Conservation (phyloP, 768 basidiomycete genomes). For the Collybia nuda region DNA sequence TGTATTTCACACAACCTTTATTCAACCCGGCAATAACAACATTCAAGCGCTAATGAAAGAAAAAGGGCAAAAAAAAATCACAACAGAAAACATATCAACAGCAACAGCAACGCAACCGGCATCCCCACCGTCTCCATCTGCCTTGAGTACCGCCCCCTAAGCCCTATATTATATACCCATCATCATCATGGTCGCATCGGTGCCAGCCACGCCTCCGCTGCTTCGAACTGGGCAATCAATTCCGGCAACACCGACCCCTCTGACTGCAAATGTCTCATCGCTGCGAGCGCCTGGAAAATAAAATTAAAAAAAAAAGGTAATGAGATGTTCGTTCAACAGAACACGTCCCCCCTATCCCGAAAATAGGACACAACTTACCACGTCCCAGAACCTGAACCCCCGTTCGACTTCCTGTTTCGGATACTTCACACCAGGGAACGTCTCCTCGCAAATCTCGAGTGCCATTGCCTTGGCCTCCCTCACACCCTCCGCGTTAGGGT, state of each 20-base stretch:
- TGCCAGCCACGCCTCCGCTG: constrained; percentile 90
- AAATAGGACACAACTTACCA: constrained; percentile 56
- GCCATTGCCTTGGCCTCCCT: constrained; percentile 83
- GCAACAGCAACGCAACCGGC: background rate
- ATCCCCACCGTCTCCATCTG: background rate
- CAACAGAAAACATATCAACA: constrained; percentile 14
- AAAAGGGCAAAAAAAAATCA: constrained; percentile 12
- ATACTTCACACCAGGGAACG: constrained; percentile 87
- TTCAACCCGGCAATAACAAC: constrained; percentile 7
- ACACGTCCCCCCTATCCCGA: background rate
- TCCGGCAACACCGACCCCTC: constrained; percentile 81
- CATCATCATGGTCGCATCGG: constrained; percentile 79
- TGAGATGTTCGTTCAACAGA: constrained; percentile 2
- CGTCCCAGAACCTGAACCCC: constrained; percentile 98
- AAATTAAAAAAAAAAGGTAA: constrained; percentile 12
- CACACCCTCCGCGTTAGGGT: constrained; percentile 77
- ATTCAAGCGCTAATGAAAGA: constrained; percentile 7
- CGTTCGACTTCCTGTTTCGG: constrained; percentile 90
- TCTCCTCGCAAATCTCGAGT: constrained; percentile 89
- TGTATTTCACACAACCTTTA: background rate
- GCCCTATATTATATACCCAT: background rate
- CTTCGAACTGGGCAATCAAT: constrained; percentile 94
- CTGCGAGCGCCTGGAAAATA: constrained; percentile 75
- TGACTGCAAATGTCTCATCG: constrained; percentile 86
- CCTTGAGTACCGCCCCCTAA: background rate